These are phyloP conservation scores for Xylaria palmicola DNA, from an alignment of 495 filamentous ascomycete species.

Conservation along the genomic window DNA sequence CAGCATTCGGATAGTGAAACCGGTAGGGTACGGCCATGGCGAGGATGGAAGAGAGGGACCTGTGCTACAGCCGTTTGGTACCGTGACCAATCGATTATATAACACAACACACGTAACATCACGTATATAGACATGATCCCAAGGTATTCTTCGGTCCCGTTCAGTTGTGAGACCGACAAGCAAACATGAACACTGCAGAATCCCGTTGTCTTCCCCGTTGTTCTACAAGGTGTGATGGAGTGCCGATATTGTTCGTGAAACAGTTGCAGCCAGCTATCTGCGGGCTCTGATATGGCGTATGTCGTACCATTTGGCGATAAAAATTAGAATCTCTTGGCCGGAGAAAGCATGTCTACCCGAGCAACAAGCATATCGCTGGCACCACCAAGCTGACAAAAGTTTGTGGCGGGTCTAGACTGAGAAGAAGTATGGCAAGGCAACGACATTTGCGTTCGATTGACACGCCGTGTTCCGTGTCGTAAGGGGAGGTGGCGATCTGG, in stretches of 20 bases:
- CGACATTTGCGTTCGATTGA: too few species aligned
- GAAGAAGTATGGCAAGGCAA: too few species aligned
- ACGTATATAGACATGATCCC: not conserved
- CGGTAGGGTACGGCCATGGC: not conserved
- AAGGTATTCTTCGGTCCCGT: not conserved
- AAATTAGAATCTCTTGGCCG: not conserved
- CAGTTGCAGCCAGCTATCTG: not conserved
- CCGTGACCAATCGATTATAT: not conserved
- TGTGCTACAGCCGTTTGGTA: not conserved
- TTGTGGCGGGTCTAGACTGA: too few species aligned
- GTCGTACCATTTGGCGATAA: not conserved
- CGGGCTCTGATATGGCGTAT: not conserved
- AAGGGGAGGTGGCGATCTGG: too few species aligned
- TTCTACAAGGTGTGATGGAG: not conserved
- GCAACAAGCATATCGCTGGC: too few species aligned
- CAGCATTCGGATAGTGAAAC: not conserved
- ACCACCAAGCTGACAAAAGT: too few species aligned
- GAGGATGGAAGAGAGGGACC: too few species aligned
- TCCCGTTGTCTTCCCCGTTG: not conserved
- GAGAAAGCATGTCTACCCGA: too few species aligned
- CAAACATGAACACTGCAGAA: not conserved
- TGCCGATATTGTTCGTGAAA: not conserved
- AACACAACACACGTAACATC: not conserved
- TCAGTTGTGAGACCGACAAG: not conserved
- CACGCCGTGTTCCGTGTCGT: too few species aligned